Evolutionary conservation across 192 early-diverging fungal genomes (phyloP).

Genomic region (Pilaira anomala): DNA sequence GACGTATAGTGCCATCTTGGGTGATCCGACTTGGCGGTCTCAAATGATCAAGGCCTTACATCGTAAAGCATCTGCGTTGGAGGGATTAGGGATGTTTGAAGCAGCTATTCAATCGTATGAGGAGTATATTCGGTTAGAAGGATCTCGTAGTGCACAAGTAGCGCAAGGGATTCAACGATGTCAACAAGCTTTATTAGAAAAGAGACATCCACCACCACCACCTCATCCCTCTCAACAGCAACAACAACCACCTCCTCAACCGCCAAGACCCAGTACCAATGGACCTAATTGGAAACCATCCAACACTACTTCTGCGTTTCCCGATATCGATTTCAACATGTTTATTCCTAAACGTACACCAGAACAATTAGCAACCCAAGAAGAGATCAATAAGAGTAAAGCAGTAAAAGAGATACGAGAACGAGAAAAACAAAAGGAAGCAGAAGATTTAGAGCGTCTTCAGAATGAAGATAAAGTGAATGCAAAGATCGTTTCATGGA

Average conservation of each 20-base stretch:
- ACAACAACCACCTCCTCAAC: not conserved
- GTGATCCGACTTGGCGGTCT: conserved; percentile 34
- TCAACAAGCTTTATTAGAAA: conserved; percentile 37
- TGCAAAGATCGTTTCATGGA: conserved; percentile 72
- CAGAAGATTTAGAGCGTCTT: conserved; percentile 76
- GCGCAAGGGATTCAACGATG: conserved; percentile 48
- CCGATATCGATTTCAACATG: conserved; percentile 24
- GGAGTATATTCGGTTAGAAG: conserved; percentile 37
- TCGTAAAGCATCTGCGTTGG: conserved; percentile 76
- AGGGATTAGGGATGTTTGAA: conserved; percentile 77
- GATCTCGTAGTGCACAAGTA: conserved; percentile 29
- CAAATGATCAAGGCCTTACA: conserved; percentile 75
- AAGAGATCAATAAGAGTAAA: conserved; percentile 23
- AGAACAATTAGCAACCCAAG: not conserved
- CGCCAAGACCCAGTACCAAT: not conserved
- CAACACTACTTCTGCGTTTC: conserved; percentile 3
- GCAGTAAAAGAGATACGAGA: conserved; percentile 74
- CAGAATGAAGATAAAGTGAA: conserved; percentile 79
- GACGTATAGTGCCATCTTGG: not conserved
- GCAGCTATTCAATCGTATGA: conserved; percentile 65
- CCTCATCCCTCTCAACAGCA: no score
- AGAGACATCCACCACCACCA: not conserved
- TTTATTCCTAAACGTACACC: conserved; percentile 6
- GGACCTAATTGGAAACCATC: not conserved
- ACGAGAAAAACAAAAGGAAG: conserved; percentile 63